Evolutionary conservation across 139 green algal genomes (phyloP), one percentile per base, ranked within the genome.

Genomic region (Axilococcus clingmanii): DNA sequence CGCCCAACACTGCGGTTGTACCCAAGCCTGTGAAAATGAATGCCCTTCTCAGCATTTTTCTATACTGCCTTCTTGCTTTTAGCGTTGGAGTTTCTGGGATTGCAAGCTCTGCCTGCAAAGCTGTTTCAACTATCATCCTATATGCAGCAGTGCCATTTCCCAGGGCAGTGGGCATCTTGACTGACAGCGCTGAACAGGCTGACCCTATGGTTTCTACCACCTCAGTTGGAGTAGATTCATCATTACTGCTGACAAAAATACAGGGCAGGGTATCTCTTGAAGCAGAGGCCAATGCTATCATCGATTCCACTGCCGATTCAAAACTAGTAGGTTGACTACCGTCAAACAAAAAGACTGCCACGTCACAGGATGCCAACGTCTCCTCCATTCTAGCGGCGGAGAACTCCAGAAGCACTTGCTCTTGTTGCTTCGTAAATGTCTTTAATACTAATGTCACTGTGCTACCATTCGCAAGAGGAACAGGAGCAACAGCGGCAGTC

Each of bases 301-400:
- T 50, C 34, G 40, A 49, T 41, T 58, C 33, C 5, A 54, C 22
- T 8, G 71, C 65, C 23, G 43, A 48, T 12, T 35, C 22, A 36
- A 77, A 70, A 3, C 61, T 69, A 25, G 63, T 55, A 5, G 59
- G 41, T 28, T 48, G 55, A 48, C 31, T 59, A 33, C 51, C 53
- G 48, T 87, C 79, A 60, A 87, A 87, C 34, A 82, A 43, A 41
- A 84, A 86, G 4, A 65, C 68, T 9, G 77, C 79, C 3, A 71
- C 63, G 47, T 85, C 77, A 12, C 42, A 67, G 19, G 55, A 53
- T 25, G 49, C 48, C 40, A 79, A 53, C 25, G 63, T 37, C 11
- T 36, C 51, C 2, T 4, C 7, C n/a, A 40, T 40, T 17, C 23
- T 24, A 5, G 61, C 4, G 8, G 48, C 16, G 14, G 40, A 43